Base-by-base conservation (phyloP, 2,329 filamentous ascomycete species). In the Dothideomycetes sp. region DNA sequence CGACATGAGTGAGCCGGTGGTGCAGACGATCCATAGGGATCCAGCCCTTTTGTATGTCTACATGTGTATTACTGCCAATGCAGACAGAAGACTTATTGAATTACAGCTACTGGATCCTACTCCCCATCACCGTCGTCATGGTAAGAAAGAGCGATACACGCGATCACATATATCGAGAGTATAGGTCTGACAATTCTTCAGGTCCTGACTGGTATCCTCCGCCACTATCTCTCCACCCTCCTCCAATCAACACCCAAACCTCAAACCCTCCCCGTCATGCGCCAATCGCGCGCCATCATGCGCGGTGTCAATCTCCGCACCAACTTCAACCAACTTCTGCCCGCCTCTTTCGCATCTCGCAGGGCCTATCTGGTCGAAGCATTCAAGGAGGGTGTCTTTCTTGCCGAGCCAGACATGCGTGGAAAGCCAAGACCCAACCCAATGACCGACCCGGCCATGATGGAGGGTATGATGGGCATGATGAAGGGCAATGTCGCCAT, bases 381-480 rank as follows among this genome's bases (percentile, higher is more conserved):
- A 10, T 95, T 82, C 65, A 84, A 95, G 60, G 81, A 77, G 17
- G 91, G 93, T 35, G 76, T 76, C 24, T 98, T 87, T 58, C 70
- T 98, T 35, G 95, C 94, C 59, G 84, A 93, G 47, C 88, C 87
- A 2, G 84, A 91, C 40, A 77, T 72, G 54, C 80, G 83, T 57
- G 88, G 88, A 38, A 84, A 95, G 64, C 82, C 87, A 3, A 81
- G 87, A 15, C 78, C 85, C 29, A 98, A 96, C 64, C 91, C 91
- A 3, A 87, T 98, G 77, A 84, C 82, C 9, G 91, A 98, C 60
- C 93, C 93, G 16, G 82, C 82, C 35, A 86, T 85, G 43, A 98
- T 98, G 91, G 93, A 98, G 58, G 89, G 88, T 51, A 98, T 98
- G 91, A 98, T 98, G 91, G 89, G 91, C 51, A 94, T 94, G 86